Evolutionary conservation across 2,329 filamentous ascomycete genomes (phyloP), one percentile per base, ranked within the genome.

Genomic region (Hymenoscyphus repandus): DNA sequence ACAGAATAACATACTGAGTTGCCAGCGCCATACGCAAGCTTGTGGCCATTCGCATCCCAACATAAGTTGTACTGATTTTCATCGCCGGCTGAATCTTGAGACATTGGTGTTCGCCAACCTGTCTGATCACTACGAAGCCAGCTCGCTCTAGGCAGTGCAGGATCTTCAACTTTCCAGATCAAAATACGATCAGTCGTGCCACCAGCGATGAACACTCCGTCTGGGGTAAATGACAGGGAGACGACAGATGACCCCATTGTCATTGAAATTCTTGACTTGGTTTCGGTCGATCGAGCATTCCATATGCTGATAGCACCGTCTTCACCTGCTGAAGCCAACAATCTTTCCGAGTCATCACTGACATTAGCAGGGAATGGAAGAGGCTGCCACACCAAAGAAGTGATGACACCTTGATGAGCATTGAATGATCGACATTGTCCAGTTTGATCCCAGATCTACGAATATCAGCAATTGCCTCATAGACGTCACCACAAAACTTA

Each of bases 91-190:
- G 72, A 70, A 11, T 59, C 61, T 33, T 72, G 74, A 41, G 72
- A 72, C 59, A 74, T 78, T 17, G 80, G 80, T 52, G 76, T 83
- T 31, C 78, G 69, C 78, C 79, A 83, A 4, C 78, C 80, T 0
- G 73, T 69, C 56, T 83, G 78, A 9, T 74, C 69, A 22, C 72
- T 69, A 53, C 78, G 69, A 52, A 71, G 77, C 81, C 82, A 85
- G 60, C 73, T 79, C 13, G 82, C 82, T 41, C 78, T 72, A 4
- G 82, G 82, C 41, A 82, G 72, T 22, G 72, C 69, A 41, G 76
- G 71, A 47, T 80, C 81, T 53, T 77, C 79, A 11, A 83, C 76
- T 62, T 83, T 84, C 80, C 82, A 85, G 41, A 85, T 82, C 36
- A 83, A 67, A 12, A 85, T 78, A 50, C 73, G 74, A 32, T 76